Evolutionary conservation across 257 asterid species (phyloP).

Genomic region (Salvia miltiorrhiza): DNA sequence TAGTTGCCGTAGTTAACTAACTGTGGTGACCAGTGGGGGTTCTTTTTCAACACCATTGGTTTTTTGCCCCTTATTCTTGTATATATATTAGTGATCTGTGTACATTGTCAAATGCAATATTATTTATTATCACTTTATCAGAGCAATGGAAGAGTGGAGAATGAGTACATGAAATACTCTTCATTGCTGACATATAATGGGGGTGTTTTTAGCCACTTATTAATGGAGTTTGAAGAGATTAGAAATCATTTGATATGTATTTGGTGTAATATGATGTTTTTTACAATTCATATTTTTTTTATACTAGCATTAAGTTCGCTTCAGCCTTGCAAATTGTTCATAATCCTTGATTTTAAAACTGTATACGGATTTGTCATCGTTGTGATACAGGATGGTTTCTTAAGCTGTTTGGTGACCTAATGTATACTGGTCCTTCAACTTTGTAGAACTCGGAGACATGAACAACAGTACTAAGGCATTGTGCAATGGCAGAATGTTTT

Average conservation of each 20-base stretch:
- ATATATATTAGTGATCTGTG: background rate
- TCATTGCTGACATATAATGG: too few relatives aligned
- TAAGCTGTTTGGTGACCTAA: constrained; percentile 3
- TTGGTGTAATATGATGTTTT: background rate
- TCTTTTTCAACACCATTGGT: background rate
- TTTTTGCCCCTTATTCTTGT: background rate
- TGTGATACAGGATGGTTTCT: too few relatives aligned
- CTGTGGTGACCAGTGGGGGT: background rate
- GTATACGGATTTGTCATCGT: background rate
- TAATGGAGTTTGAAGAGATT: background rate
- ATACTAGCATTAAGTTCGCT: background rate
- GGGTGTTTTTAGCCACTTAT: too few relatives aligned
- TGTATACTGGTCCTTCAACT: background rate
- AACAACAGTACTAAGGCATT: constrained; percentile 10
- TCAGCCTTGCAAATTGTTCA: background rate
- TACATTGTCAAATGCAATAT: background rate
- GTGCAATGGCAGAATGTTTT: constrained; percentile 3
- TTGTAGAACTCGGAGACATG: constrained; percentile 12
- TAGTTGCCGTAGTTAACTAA: background rate
- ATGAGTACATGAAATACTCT: background rate
- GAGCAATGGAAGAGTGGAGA: background rate
- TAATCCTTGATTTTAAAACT: background rate
- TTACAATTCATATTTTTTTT: background rate
- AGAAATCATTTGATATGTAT: background rate
- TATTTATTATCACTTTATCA: too few relatives aligned